Percentiles rank a stretch among this genome's conserved stretches.
Evolutionary conservation across 139 green algal species (phyloP).

Genomic region (Penium margaritaceum): DNA sequence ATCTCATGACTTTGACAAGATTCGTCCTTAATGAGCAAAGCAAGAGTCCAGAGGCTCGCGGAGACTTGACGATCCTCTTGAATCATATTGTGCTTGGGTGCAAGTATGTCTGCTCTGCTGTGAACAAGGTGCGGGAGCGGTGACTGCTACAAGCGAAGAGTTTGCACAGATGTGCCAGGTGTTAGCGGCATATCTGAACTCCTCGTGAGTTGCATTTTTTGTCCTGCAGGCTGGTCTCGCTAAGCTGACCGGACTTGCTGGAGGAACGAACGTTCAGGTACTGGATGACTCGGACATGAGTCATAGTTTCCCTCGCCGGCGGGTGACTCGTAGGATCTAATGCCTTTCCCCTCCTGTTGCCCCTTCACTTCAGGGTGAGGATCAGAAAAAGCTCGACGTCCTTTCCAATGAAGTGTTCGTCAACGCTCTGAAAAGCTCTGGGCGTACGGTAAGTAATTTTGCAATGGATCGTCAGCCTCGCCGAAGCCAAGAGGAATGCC

Average conservation of each 20-base stretch:
- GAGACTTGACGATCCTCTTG: conserved; percentile 31
- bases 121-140: conserved; percentile 40
- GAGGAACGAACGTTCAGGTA: conserved; percentile 29
- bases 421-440: conserved; percentile 69
- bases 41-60: conserved; percentile 12
- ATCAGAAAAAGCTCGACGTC: conserved; percentile 99
- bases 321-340: too few species aligned
- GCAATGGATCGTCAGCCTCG: too few species aligned
- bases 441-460: conserved; percentile 67
- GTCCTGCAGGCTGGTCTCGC: conserved; percentile 35
- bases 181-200: too few species aligned
- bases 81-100: conserved; percentile 29
- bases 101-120: conserved; percentile 31
- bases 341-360: too few species aligned
- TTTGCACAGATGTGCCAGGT: too few species aligned
- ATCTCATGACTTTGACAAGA: conserved; percentile 28
- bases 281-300: too few species aligned
- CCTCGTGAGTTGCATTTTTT: too few species aligned
- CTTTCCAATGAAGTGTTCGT: conserved; percentile 94
- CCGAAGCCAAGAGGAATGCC: too few species aligned
- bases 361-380: too few species aligned
- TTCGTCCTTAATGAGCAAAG: conserved; percentile 33
- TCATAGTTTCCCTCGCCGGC: too few species aligned
- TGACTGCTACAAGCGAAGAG: too few species aligned
- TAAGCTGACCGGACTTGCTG: conserved; percentile 28